Percentiles rank a stretch among this genome's conserved stretches.
phyloP scores from a whole-genome alignment of 176 grass and related monocot genomes.

The Musa beccarii region DNA sequence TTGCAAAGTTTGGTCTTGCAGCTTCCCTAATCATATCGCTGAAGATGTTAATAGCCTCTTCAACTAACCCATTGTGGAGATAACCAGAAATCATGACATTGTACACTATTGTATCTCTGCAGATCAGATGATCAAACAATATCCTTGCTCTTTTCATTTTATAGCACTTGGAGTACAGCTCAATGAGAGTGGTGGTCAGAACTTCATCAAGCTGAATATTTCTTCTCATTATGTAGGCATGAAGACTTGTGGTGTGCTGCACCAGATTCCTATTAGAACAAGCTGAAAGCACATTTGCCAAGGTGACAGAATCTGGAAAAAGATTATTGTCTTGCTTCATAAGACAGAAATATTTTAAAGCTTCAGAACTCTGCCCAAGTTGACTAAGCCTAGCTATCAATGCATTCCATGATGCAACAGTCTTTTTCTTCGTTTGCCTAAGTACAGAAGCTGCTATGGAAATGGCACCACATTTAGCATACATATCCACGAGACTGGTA shows the following conservation, averaged over 20 bases:
- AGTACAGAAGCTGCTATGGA: constrained; percentile 29
- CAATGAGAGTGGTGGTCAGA: constrained; percentile 50
- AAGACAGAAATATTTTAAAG: constrained; percentile 31
- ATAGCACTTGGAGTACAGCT: constrained; percentile 40
- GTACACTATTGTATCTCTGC: constrained; percentile 45
- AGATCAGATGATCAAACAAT: constrained; percentile 38
- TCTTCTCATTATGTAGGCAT: constrained; percentile 53
- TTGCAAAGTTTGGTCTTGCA: constrained; percentile 30
- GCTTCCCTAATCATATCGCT: constrained; percentile 26
- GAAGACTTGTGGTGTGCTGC: constrained; percentile 31
- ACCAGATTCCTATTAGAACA: constrained; percentile 34
- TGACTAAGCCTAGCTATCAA: constrained; percentile 35
- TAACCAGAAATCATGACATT: constrained; percentile 47
- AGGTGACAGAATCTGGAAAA: constrained; percentile 42
- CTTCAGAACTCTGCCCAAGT: constrained; percentile 20
- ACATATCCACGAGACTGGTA: constrained; percentile 41
- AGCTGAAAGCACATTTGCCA: constrained; percentile 51
- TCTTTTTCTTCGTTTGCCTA: constrained; percentile 19
- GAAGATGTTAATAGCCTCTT: constrained; percentile 34
- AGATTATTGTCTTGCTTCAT: constrained; percentile 39
- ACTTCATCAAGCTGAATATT: constrained; percentile 38
- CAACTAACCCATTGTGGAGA: constrained; percentile 29
- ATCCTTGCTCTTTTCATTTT: constrained; percentile 26
- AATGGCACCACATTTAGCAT: constrained; percentile 37
- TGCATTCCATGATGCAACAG: constrained; percentile 49